phyloP scores from a whole-genome alignment of 169 alveolate genomes.

The Besnoitia besnoiti region DNA sequence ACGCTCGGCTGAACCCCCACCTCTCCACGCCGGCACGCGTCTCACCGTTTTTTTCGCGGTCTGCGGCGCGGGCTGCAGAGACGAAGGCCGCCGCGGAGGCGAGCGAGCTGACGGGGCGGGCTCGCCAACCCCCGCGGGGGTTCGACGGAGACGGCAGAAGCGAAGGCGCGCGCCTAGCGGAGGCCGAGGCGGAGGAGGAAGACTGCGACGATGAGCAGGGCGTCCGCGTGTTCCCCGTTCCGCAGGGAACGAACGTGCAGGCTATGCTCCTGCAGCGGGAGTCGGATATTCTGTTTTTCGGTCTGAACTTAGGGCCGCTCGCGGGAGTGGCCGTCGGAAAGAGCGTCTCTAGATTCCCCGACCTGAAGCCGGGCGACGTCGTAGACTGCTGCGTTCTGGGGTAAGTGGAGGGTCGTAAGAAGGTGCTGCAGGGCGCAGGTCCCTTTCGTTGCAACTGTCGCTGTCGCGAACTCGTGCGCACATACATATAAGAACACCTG shows the following conservation, averaged over 20 bases:
- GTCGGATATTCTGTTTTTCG: not conserved
- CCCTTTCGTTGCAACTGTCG: not conserved
- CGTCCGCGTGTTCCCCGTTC: not conserved
- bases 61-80: not conserved
- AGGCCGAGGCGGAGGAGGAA: not conserved
- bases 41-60: not conserved
- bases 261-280: not conserved
- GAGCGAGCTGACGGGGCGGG: not conserved
- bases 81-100: not conserved
- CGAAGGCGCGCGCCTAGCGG: too few species aligned
- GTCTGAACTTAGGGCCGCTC: not conserved
- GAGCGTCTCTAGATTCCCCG: not conserved
- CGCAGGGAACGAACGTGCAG: not conserved
- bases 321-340: not conserved
- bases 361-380: constrained; percentile 1
- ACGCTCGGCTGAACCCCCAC: not conserved
- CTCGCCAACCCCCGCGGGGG: not conserved
- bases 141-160: not conserved
- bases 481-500: not conserved
- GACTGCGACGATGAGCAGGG: not conserved
- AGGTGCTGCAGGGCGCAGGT: not conserved
- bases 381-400: not conserved
- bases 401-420: not conserved
- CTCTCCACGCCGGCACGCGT: not conserved
- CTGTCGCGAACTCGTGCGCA: not conserved